Evolutionary conservation across 176 grass and related monocot genomes (phyloP).

Genomic region (Avena insularis): DNA sequence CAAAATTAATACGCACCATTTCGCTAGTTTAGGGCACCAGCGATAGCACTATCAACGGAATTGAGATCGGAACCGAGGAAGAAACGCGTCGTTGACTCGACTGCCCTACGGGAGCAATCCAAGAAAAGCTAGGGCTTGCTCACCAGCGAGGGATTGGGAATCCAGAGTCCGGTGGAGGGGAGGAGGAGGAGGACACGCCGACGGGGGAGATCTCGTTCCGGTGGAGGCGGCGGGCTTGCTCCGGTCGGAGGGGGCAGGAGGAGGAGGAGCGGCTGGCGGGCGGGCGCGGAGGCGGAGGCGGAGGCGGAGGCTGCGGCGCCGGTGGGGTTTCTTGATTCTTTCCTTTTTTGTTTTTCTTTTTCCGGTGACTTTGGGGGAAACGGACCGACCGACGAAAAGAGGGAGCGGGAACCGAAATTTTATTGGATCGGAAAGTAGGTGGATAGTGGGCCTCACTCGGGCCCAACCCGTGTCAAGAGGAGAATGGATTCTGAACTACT

Average conservation of each 20-base stretch:
- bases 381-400: neutral
- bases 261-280: neutral
- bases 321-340: constrained; percentile 23
- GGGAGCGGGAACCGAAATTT: constrained; percentile 28
- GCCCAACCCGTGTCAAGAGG: too few species aligned
- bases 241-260: neutral
- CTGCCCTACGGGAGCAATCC: neutral
- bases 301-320: constrained; percentile 1
- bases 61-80: neutral
- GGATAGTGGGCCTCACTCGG: neutral
- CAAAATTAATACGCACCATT: neutral
- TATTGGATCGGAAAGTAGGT: neutral
- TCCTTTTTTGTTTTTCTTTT: neutral
- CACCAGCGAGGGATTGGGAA: neutral
- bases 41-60: too few species aligned
- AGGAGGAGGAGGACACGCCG: neutral
- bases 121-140: constrained; percentile 22
- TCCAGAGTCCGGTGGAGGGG: neutral
- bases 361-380: neutral
- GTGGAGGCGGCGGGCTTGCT: neutral
- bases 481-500: too few species aligned
- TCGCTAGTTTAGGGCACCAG: neutral
- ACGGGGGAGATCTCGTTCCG: neutral
- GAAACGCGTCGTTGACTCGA: neutral
- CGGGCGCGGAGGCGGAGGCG: neutral